A percentile compares a stretch with the other conserved stretches of the same genome.
phyloP scores from a whole-genome alignment of 768 basidiomycete species.

The Boletus pseudo-olivaceus region DNA sequence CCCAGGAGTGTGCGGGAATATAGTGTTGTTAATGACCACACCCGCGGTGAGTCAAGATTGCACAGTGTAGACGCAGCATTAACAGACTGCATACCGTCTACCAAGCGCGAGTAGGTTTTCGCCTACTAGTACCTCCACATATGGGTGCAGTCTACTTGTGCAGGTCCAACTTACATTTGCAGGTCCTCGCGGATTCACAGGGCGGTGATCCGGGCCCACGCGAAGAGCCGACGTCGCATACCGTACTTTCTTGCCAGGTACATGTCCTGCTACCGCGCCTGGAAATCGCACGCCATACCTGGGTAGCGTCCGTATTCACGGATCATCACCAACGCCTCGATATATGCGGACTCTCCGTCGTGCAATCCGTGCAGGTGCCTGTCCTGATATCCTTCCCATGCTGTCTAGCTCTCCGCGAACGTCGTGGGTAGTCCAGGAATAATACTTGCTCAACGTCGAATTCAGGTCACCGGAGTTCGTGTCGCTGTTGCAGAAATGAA shows the following conservation, averaged over 20 bases:
- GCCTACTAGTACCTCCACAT: too few relatives aligned
- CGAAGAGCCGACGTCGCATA: not conserved
- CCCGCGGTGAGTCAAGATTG: not conserved
- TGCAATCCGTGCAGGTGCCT: too few relatives aligned
- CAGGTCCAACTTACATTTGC: not conserved
- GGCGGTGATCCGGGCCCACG: not conserved
- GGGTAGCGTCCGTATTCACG: not conserved
- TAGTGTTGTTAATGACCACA: not conserved
- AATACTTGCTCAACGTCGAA: not conserved
- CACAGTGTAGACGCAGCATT: too few relatives aligned
- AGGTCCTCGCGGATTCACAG: not conserved
- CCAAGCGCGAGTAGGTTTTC: too few relatives aligned
- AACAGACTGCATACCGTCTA: too few relatives aligned
- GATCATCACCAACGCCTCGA: not conserved
- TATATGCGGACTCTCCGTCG: too few relatives aligned
- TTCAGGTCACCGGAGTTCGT: not conserved
- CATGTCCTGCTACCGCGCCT: not conserved
- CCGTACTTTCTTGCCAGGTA: not conserved
- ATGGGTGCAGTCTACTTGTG: too few relatives aligned
- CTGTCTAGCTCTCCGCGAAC: not conserved
- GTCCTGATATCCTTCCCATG: not conserved
- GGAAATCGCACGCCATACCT: not conserved
- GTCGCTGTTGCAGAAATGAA: not conserved
- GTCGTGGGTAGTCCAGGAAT: not conserved
- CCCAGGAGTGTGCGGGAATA: too few relatives aligned